Evolutionary conservation across 352 stramenopile genomes (phyloP), one percentile per base, ranked within the genome.

Genomic region (Pythium phragmitis): DNA sequence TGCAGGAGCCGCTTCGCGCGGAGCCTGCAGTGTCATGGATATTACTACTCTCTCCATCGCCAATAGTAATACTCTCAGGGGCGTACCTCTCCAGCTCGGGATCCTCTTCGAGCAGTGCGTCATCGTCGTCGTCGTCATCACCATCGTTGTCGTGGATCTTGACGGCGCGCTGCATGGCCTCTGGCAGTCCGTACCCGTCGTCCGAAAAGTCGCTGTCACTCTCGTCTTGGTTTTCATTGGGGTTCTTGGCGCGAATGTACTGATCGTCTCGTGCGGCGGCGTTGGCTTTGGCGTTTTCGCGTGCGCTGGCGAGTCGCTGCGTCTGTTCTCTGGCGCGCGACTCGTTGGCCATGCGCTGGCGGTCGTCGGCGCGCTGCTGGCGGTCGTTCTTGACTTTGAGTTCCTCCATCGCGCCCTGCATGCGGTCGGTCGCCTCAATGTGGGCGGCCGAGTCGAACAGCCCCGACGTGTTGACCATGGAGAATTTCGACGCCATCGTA

Each of bases 401-500:
- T 57, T 91, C 79, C 51, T 91, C 73, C 77, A 89, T 87, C 0
- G 85, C 85, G 43, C 62, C 68, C 21, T 89, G 82, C 81, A 93
- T 87, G 42, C 85, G 82, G 55, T 90, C 81, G 14, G 80, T 80
- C 7, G 85, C 82, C 65, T 91, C 82, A 13, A 86, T 57, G 56
- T 93, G 85, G 28, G 83, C 80, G 43, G 72, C 79, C 21, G 84
- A 69, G 68, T 85, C 81, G 60, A 93, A 93, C 14, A 92, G 74
- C 42, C 81, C 80, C 2, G 80, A 87, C 4, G 75, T 85, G 62
- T 85, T 88, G 49, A 72, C 83, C 83, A 92, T 92, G 36, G 79
- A 88, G 50, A 93, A 93, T 58, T 93, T 93, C 39, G 78, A 70
- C 60, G 82, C 80, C 85, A 93, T 93, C 4, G 48, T 75, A 8